Conservation (phyloP, 768 basidiomycete species). For the Coprinopsis sp. region DNA sequence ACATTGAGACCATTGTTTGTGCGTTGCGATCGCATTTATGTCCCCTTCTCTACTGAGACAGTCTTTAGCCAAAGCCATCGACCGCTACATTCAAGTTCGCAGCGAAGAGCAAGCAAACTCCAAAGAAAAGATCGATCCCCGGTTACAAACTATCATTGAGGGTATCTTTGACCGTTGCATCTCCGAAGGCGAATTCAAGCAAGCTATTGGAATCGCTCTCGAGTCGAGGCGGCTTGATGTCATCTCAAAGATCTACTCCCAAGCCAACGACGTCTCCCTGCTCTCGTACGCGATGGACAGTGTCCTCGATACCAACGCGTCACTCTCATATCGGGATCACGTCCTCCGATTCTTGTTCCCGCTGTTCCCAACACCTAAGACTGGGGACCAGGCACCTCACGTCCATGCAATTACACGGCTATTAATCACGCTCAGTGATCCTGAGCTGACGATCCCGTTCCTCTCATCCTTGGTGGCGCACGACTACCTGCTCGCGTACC, state of each 20-base stretch:
- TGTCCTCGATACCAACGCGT: slow-evolving; percentile 85
- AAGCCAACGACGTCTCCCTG: slow-evolving; percentile 70
- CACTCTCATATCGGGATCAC: slow-evolving; percentile 78
- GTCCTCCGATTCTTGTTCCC: slow-evolving; percentile 75
- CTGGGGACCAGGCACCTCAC: slow-evolving; percentile 70
- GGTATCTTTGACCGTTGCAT: slow-evolving; percentile 84
- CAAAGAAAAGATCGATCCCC: slow-evolving; percentile 67
- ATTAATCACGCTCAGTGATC: slow-evolving; percentile 81
- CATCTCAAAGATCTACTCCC: slow-evolving; percentile 69
- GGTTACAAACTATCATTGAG: slow-evolving; percentile 82
- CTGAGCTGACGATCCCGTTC: slow-evolving; percentile 72
- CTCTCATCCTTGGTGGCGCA: slow-evolving; percentile 65
- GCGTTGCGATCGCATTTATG: slow-evolving; percentile 29
- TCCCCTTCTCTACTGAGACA: slow-evolving; percentile 2
- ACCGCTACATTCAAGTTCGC: slow-evolving; percentile 79
- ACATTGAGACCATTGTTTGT: slow-evolving; percentile 94
- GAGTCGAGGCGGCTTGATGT: slow-evolving; percentile 88
- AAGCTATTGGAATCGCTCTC: slow-evolving; percentile 95
- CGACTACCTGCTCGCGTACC: slow-evolving; percentile 81
- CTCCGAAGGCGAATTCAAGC: slow-evolving; percentile 84
- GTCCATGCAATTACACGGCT: slow-evolving; percentile 82
- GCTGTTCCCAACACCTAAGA: slow-evolving; percentile 76
- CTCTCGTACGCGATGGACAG: slow-evolving; percentile 92
- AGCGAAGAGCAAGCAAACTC: slow-evolving; percentile 48
- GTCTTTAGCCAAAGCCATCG: slow-evolving; percentile 84